Evolutionary conservation across 2,329 filamentous ascomycete genomes (phyloP), one percentile per base, ranked within the genome.

Genomic region (Alternaria rosae): DNA sequence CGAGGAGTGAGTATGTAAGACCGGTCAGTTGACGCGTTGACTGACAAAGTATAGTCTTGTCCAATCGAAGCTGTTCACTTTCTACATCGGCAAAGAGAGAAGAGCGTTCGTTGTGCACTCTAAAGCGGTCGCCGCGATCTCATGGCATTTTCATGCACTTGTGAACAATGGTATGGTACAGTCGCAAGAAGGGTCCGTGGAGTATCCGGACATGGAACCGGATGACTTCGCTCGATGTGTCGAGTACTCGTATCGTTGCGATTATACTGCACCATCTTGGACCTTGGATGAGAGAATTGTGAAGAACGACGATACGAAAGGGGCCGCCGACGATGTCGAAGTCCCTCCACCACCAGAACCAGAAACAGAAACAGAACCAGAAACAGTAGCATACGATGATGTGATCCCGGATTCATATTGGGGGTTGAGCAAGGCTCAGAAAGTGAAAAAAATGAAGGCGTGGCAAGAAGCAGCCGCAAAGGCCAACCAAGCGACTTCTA

Each of bases 181-280:
- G 35, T 51, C 73, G 3, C 26, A 70, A 10, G 56, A 44, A 4
- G 35, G 59, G 9, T 64, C 42, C 13, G 72, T 70, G 0, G 54
- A 65, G 26, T n/a, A 74, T 2, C 3, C 48, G 0, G 68, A 76
- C 21, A 32, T 76, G 8, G 57, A 72, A 1, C 41, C 61, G 0
- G 65, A 65, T 1, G 74, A 75, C 32, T 76, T 77, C 58, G 58
- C 61, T 2, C 63, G 74, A n/a, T 76, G 69, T 43, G 43, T 69
- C 3, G 71, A 77, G 35, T 76, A 72, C 17, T 70, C 69, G 2
- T 76, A 76, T 28, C 63, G 67, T 3, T 43, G 57, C 5, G 67
- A 76, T 21, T 76, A 75, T 20, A 68, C 69, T 0, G 51, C 56
- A 4, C 71, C 71, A 8, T 1, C n/a, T 4, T 66, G 64, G 54